A percentile compares a stretch with the other conserved stretches of the same genome.
Conservation (phyloP, 495 filamentous ascomycete species). For the Terfezia claveryi region DNA sequence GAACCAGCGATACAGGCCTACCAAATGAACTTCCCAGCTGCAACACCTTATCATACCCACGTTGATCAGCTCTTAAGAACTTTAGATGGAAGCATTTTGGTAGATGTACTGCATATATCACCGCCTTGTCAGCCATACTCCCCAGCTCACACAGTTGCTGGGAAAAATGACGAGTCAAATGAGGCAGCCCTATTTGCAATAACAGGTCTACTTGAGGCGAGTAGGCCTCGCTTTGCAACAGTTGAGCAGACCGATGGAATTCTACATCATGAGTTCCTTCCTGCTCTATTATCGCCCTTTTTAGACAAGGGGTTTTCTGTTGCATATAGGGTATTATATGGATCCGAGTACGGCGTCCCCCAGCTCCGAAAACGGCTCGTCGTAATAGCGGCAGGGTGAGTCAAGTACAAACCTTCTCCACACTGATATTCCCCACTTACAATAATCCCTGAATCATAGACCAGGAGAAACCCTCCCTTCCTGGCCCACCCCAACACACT, state of each 20-base stretch:
- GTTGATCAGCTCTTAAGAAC: constrained; percentile 29
- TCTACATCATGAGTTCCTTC: constrained; percentile 33
- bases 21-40: constrained; percentile 32
- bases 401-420: background rate
- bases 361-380: constrained; percentile 43
- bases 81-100: constrained; percentile 16
- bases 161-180: constrained; percentile 50
- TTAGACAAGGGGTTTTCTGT: constrained; percentile 47
- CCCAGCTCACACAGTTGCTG: constrained; percentile 43
- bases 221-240: constrained; percentile 50
- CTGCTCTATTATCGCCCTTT: constrained; percentile 40
- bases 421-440: background rate
- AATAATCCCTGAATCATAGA: constrained; percentile 19
- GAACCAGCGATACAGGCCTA: constrained; percentile 11
- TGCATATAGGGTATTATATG: constrained; percentile 31
- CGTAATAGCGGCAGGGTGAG: constrained; percentile 57
- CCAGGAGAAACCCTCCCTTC: constrained; percentile 52
- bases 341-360: constrained; percentile 38
- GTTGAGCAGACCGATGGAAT: constrained; percentile 67
- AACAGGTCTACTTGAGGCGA: constrained; percentile 31
- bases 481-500: constrained; percentile 48
- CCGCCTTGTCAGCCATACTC: constrained; percentile 75
- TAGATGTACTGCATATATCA: constrained; percentile 61
- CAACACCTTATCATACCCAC: constrained; percentile 23
- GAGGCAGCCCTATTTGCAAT: constrained; percentile 47